Conservation (phyloP, 352 stramenopile species). For the Phytophthora syringae region DNA sequence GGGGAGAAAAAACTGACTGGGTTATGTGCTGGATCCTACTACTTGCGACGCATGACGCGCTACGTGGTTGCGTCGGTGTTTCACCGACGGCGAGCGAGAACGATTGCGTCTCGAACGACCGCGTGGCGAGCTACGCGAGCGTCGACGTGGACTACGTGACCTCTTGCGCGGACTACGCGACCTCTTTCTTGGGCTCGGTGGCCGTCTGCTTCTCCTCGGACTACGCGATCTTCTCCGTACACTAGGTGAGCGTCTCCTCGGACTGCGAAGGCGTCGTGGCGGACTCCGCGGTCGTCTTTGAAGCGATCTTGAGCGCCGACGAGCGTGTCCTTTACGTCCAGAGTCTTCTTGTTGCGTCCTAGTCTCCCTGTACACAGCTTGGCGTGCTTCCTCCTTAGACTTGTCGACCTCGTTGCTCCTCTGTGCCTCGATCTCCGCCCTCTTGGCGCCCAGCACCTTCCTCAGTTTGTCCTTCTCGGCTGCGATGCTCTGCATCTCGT, state of each 20-base stretch:
- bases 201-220: conserved; percentile 23
- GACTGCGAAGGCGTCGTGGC: not conserved
- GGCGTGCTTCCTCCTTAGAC: not conserved
- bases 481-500: conserved; percentile 76
- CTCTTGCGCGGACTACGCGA: conserved; percentile 16
- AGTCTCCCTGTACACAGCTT: not conserved
- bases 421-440: conserved; percentile 27
- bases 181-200: conserved; percentile 14
- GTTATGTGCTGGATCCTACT: not conserved
- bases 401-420: not conserved
- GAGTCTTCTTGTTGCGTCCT: conserved; percentile 7
- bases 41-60: too few species aligned
- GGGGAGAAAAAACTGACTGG: conserved; percentile 20
- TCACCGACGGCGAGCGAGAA: conserved; percentile 34
- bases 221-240: too few species aligned
- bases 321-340: conserved; percentile 2
- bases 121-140: conserved; percentile 24
- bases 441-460: conserved; percentile 65
- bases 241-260: conserved; percentile 34
- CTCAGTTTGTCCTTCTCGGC: conserved; percentile 66
- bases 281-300: conserved; percentile 25
- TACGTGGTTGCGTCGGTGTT: conserved; percentile 81
- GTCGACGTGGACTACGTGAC: conserved; percentile 17
- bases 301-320: conserved; percentile 24
- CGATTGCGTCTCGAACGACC: conserved; percentile 24